These are phyloP conservation scores for Cordia subcordata DNA, from an alignment of 257 asterid species.

Conservation along the genomic window DNA sequence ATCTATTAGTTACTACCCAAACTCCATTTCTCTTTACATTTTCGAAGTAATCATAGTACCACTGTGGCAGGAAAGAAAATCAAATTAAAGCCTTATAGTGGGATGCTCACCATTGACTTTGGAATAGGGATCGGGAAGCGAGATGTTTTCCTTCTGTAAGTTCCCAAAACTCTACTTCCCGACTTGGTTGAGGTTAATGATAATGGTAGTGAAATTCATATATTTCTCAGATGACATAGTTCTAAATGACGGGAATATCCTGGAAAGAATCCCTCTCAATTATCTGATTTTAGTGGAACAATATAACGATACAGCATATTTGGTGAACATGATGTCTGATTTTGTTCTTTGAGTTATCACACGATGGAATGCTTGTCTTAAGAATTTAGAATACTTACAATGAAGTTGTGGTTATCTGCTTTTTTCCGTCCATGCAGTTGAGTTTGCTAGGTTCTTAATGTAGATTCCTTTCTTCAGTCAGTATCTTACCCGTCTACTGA, in stretches of 20 bases:
- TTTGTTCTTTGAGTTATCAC: too few species aligned
- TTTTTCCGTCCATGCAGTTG: too few species aligned
- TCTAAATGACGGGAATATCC: too few species aligned
- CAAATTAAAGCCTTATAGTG: slow-evolving; percentile 84
- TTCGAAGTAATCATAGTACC: slow-evolving; percentile 2
- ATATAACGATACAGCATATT: too few species aligned
- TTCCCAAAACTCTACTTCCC: slow-evolving; percentile 1
- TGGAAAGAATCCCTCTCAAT: too few species aligned
- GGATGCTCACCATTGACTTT: slow-evolving; percentile 85
- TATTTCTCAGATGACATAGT: background rate
- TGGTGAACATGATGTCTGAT: too few species aligned
- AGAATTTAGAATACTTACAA: background rate
- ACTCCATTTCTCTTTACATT: slow-evolving; percentile 2
- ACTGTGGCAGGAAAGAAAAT: slow-evolving; percentile 55
- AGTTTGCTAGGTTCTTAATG: too few species aligned
- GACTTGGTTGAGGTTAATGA: background rate
- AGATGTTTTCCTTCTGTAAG: slow-evolving; percentile 89
- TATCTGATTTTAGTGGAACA: too few species aligned
- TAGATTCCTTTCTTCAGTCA: too few species aligned
- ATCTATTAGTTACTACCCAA: background rate
- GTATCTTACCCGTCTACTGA: too few species aligned
- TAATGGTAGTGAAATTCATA: background rate
- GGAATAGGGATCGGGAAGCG: slow-evolving; percentile 79
- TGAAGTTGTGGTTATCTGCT: background rate
- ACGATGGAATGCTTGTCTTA: too few species aligned